A percentile compares a stretch with the other conserved stretches of the same genome.
Conservation (phyloP, 202 grass and related monocot genomes). For the Panicum virgatum region DNA sequence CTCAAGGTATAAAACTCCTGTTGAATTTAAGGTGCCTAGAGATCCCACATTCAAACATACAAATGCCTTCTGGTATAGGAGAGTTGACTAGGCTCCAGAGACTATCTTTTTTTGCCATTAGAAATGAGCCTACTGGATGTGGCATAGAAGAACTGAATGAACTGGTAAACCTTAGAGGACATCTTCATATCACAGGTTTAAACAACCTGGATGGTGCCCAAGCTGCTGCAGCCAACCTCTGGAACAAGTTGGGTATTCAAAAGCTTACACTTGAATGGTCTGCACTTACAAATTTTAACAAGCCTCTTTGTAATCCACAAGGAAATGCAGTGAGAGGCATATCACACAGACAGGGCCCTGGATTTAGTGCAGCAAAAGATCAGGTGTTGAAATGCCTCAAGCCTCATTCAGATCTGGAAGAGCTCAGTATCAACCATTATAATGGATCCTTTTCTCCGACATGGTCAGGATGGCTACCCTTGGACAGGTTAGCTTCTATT, state of each 20-base stretch:
- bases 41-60: conserved; percentile 26
- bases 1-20: conserved; percentile 33
- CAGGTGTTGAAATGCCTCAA: conserved; percentile 36
- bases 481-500: conserved; percentile 27
- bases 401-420: conserved; percentile 35
- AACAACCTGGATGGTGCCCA: conserved; percentile 26
- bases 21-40: conserved; percentile 32
- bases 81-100: conserved; percentile 35
- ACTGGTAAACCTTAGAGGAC: conserved; percentile 42
- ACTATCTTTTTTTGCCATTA: conserved; percentile 5
- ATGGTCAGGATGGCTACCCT: conserved; percentile 35
- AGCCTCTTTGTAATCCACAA: neutral
- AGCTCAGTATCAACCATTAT: conserved; percentile 42
- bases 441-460: conserved; percentile 24
- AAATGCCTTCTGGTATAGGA: conserved; percentile 38
- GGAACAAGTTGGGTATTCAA: conserved; percentile 32
- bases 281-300: neutral
- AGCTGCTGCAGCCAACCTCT: conserved; percentile 9
- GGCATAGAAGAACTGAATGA: conserved; percentile 35
- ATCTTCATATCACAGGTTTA: conserved; percentile 40
- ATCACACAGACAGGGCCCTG: neutral
- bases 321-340: neutral
- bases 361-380: neutral
- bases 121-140: neutral
- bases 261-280: conserved; percentile 44